Evolutionary conservation across 768 basidiomycete species (phyloP).

Genomic region (Amanita jacksonii): DNA sequence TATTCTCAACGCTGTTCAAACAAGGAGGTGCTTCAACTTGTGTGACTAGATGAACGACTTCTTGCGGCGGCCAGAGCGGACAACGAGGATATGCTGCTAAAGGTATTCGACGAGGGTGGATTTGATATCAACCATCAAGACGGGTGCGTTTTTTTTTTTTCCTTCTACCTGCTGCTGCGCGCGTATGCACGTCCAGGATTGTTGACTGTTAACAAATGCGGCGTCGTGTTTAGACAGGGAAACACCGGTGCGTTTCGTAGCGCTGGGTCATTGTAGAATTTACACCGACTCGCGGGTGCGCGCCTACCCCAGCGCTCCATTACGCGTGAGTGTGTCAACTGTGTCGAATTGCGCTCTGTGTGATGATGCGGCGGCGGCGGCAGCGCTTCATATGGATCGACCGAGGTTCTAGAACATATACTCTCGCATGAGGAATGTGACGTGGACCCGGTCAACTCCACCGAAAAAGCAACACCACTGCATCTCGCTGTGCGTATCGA

Average conservation of each 20-base stretch:
- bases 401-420: conserved; percentile 60
- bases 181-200: too few relatives aligned
- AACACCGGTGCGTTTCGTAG: conserved; percentile 56
- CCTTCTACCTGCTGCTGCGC: too few relatives aligned
- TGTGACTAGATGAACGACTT: conserved; percentile 54
- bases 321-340: conserved; percentile 44
- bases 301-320: conserved; percentile 45
- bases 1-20: conserved; percentile 8
- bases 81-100: conserved; percentile 57
- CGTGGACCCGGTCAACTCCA: conserved; percentile 65
- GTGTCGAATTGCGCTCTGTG: not conserved
- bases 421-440: conserved; percentile 70
- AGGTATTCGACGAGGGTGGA: conserved; percentile 43
- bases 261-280: conserved; percentile 11
- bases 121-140: conserved; percentile 74
- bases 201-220: too few relatives aligned
- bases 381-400: conserved; percentile 48
- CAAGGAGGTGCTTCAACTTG: not conserved
- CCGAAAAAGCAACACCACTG: conserved; percentile 67
- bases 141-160: too few relatives aligned
- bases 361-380: too few relatives aligned
- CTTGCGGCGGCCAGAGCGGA: conserved; percentile 66
- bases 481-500: conserved; percentile 60
- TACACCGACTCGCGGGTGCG: not conserved
- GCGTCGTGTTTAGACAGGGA: conserved; percentile 40